phyloP scores from a whole-genome alignment of 139 green algal genomes.

The Diplosphaera chodatii region DNA sequence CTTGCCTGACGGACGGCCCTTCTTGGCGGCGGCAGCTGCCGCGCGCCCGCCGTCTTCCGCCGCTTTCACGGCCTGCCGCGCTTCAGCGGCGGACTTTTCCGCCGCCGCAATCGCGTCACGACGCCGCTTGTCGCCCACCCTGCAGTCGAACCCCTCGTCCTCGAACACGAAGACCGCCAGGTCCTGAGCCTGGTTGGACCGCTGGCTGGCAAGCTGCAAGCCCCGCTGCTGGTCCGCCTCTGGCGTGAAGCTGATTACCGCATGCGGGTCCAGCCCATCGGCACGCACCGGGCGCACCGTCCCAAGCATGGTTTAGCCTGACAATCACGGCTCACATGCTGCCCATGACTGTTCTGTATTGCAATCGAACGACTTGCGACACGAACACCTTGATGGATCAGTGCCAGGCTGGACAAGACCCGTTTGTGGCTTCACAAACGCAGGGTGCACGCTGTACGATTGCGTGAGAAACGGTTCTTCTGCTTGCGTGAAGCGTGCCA shows the following conservation, averaged over 20 bases:
- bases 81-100: not conserved
- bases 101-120: not conserved
- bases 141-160: not conserved
- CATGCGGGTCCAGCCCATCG: not conserved
- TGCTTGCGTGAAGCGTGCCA: too few species aligned
- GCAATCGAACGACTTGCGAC: too few species aligned
- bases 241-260: not conserved
- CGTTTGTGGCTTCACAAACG: too few species aligned
- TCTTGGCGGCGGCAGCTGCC: not conserved
- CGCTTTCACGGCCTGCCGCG: not conserved
- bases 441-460: too few species aligned
- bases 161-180: not conserved
- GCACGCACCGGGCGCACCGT: not conserved
- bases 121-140: not conserved
- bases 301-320: not conserved
- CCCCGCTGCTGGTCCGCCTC: not conserved
- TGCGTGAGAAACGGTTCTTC: too few species aligned
- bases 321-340: too few species aligned
- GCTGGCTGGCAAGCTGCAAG: not conserved
- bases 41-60: too few species aligned
- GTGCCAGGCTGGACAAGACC: too few species aligned
- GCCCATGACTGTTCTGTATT: too few species aligned
- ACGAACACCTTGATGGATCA: too few species aligned
- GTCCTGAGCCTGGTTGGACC: not conserved
- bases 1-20: not conserved